Conservation (phyloP, 2,329 filamentous ascomycete genomes). For the Aspergillus sp. region DNA sequence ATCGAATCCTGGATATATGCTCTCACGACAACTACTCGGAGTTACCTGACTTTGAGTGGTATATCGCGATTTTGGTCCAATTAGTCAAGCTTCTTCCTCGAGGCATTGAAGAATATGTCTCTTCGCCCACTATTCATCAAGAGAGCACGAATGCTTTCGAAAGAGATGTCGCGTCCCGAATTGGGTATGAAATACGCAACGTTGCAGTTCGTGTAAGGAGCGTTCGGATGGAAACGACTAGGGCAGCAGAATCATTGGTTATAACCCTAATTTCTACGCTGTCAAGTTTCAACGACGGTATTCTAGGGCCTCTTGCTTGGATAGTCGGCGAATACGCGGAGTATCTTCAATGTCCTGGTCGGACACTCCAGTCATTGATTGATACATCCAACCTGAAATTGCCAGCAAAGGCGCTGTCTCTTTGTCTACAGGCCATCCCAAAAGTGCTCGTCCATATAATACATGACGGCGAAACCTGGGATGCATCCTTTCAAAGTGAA, state of each 20-base stretch:
- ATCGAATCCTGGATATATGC: slow-evolving; percentile 81
- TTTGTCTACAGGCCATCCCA: slow-evolving; percentile 76
- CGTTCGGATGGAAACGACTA: slow-evolving; percentile 72
- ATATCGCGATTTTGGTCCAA: slow-evolving; percentile 83
- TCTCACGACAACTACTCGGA: slow-evolving; percentile 82
- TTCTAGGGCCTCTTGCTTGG: slow-evolving; percentile 75
- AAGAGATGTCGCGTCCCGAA: slow-evolving; percentile 37
- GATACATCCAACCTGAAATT: slow-evolving; percentile 58
- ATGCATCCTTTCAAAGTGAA: slow-evolving; percentile 65
- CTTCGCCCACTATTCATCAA: slow-evolving; percentile 8
- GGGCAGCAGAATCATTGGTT: slow-evolving; percentile 73
- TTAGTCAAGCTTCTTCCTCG: slow-evolving; percentile 62
- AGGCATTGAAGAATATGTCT: slow-evolving; percentile 17
- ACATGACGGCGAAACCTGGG: slow-evolving; percentile 64
- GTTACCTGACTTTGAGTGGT: slow-evolving; percentile 93
- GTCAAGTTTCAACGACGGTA: slow-evolving; percentile 57
- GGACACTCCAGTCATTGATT: slow-evolving; percentile 68
- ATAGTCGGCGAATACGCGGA: slow-evolving; percentile 81
- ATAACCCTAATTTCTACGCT: slow-evolving; percentile 54
- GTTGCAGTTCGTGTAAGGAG: slow-evolving; percentile 87
- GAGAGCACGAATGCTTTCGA: slow-evolving; percentile 8
- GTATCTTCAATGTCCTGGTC: slow-evolving; percentile 65
- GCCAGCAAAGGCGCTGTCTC: slow-evolving; percentile 64
- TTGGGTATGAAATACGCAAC: slow-evolving; percentile 83
- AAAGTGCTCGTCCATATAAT: slow-evolving; percentile 77